These are phyloP conservation scores for Phytophthora melonis DNA, from an alignment of 352 stramenopile species.

Conservation along the genomic window DNA sequence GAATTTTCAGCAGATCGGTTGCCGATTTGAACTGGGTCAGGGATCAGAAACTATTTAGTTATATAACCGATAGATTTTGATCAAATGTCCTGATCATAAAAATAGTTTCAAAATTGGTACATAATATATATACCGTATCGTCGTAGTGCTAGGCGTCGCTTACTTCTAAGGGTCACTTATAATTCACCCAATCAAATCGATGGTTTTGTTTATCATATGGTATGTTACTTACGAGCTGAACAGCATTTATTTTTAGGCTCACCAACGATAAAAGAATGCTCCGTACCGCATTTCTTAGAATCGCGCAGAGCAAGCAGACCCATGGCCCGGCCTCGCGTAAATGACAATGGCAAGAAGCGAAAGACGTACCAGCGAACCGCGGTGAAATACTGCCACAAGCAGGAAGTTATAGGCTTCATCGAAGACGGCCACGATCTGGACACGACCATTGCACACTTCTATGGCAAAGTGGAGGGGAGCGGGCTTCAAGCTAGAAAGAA, in stretches of 20 bases:
- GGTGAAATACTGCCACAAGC: neutral
- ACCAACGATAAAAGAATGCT: neutral
- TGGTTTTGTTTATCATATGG: neutral
- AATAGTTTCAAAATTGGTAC: too few species aligned
- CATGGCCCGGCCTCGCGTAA: conserved; percentile 7
- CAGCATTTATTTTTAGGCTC: conserved; percentile 1
- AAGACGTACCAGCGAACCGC: neutral
- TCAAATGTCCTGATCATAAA: too few species aligned
- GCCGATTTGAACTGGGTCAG: too few species aligned
- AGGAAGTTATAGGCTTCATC: neutral
- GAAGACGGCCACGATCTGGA: neutral
- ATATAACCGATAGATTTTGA: too few species aligned
- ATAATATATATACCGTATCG: neutral
- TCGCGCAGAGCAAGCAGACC: neutral
- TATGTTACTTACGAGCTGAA: neutral
- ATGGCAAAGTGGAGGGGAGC: neutral
- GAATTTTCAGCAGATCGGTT: too few species aligned
- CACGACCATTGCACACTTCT: neutral
- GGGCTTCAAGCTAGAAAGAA: neutral
- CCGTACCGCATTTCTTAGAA: neutral
- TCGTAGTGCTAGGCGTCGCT: neutral
- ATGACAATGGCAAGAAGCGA: conserved; percentile 2
- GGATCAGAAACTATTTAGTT: too few species aligned
- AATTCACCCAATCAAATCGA: neutral
- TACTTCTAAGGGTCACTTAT: neutral